Evolutionary conservation across 192 early-diverging fungal genomes (phyloP).

Genomic region (Backusella liffmaniae): DNA sequence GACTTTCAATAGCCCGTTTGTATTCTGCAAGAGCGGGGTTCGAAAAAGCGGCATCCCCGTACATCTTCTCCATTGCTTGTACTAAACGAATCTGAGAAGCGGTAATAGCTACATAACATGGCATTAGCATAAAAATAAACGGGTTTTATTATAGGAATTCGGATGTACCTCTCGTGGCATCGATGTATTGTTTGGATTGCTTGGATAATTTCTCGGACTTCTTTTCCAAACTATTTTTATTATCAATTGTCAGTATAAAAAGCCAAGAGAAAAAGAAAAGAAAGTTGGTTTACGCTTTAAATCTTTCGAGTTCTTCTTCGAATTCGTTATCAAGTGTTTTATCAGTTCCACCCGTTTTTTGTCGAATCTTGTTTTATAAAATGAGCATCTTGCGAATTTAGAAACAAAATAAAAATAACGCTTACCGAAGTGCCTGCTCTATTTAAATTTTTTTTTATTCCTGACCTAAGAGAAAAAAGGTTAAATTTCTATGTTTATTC

Average conservation of each 20-base stretch:
- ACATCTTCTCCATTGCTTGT: slow-evolving; percentile 82
- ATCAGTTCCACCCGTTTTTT: slow-evolving; percentile 73
- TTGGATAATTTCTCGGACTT: slow-evolving; percentile 81
- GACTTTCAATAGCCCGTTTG: slow-evolving; percentile 73
- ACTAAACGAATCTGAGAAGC: slow-evolving; percentile 81
- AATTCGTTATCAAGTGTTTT: slow-evolving; percentile 73
- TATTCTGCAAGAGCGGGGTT: slow-evolving; percentile 76
- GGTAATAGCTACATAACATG: slow-evolving; percentile 66
- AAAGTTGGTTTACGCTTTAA: slow-evolving; percentile 25
- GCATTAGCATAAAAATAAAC: background rate
- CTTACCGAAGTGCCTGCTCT: slow-evolving; percentile 66
- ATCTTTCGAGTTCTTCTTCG: slow-evolving; percentile 36
- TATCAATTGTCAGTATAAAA: background rate
- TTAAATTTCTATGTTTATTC: too few relatives aligned
- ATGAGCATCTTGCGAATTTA: background rate
- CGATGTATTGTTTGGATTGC: slow-evolving; percentile 89
- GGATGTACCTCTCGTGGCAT: slow-evolving; percentile 66
- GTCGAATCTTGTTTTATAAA: slow-evolving; percentile 49
- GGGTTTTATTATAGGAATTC: background rate
- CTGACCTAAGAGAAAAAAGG: slow-evolving; percentile 48
- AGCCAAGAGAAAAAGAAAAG: background rate
- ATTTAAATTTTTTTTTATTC: slow-evolving; percentile 80
- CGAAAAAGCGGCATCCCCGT: slow-evolving; percentile 79
- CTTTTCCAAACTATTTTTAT: slow-evolving; percentile 63
- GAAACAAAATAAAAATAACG: background rate